Conservation (phyloP, 495 filamentous ascomycete genomes). For the Bathelium albidoporum region DNA sequence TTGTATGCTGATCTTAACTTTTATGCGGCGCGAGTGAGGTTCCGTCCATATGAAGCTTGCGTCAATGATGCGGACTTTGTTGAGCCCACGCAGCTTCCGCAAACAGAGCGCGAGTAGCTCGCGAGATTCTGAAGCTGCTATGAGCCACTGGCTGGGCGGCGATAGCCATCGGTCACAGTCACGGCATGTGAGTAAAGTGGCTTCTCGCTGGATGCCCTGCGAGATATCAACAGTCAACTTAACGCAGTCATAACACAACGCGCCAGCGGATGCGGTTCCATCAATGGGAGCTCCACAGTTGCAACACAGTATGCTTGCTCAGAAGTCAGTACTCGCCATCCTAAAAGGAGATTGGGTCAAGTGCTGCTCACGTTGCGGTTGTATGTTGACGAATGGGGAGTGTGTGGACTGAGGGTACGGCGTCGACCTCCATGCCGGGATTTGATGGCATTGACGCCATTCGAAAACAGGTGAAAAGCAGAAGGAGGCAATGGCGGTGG, state of each 20-base stretch:
- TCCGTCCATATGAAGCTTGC: constrained; percentile 98
- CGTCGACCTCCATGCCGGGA: constrained; percentile 58
- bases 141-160: constrained; percentile 76
- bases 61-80: constrained; percentile 84
- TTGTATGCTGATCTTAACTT: constrained; percentile 89
- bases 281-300: constrained; percentile 92
- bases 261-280: constrained; percentile 74
- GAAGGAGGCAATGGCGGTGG: no score
- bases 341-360: constrained; percentile 7
- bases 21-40: constrained; percentile 81
- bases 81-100: constrained; percentile 65
- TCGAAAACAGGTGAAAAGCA: neutral
- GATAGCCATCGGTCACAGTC: constrained; percentile 93
- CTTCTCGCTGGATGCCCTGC: constrained; percentile 80
- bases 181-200: constrained; percentile 68
- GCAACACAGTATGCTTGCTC: constrained; percentile 73
- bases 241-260: constrained; percentile 88
- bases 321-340: constrained; percentile 13
- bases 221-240: constrained; percentile 89
- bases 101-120: constrained; percentile 86
- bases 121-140: constrained; percentile 70
- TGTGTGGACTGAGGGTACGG: constrained; percentile 45
- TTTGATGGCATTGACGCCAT: neutral
- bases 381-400: constrained; percentile 36
- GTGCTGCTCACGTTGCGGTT: constrained; percentile 41